Percentiles rank a stretch among this genome's conserved stretches.
Evolutionary conservation across 257 asterid species (phyloP).

Genomic region (Prunella vulgaris): DNA sequence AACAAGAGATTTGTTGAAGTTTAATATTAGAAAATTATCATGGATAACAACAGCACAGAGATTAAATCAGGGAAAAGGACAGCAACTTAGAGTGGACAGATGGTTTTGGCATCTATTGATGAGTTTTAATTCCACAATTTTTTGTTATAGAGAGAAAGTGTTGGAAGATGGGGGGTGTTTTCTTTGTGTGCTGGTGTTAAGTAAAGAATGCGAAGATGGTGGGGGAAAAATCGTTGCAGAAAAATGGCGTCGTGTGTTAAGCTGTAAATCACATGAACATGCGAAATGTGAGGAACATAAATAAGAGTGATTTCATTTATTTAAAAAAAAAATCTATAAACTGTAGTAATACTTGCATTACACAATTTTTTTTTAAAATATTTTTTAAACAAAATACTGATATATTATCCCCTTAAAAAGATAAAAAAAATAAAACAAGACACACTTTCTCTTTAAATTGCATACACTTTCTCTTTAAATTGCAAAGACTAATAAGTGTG

Average conservation of each 20-base stretch:
- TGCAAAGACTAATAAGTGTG: too few relatives aligned
- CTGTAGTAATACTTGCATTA: too few relatives aligned
- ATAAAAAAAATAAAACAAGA: too few relatives aligned
- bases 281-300: too few relatives aligned
- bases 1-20: not conserved
- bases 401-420: too few relatives aligned
- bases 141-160: not conserved
- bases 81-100: not conserved
- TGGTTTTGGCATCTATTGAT: not conserved
- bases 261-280: slow-evolving; percentile 25
- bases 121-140: not conserved
- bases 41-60: not conserved
- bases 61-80: not conserved
- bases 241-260: slow-evolving; percentile 13
- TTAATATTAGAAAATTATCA: not conserved
- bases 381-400: too few relatives aligned
- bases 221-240: slow-evolving; percentile 14
- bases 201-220: not conserved
- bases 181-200: not conserved
- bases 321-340: too few relatives aligned
- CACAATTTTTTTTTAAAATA: too few relatives aligned
- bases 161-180: not conserved
- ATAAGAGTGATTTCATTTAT: too few relatives aligned
- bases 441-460: too few relatives aligned
- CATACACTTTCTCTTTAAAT: too few relatives aligned